Conservation (phyloP, 345 rosid genomes). For the Citrus mangshanensis region DNA sequence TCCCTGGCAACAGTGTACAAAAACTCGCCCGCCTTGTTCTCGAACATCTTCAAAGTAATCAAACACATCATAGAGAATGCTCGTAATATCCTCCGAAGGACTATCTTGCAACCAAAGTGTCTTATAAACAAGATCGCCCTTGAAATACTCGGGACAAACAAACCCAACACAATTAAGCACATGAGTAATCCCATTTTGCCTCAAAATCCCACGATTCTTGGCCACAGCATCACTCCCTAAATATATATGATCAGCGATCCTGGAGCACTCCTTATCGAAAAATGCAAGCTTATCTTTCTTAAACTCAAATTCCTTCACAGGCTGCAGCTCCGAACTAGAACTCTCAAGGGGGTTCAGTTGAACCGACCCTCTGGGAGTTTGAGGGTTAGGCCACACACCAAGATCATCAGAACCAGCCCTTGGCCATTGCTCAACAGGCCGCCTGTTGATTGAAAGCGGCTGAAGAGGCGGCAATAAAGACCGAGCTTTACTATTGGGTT, state of each 20-base stretch:
- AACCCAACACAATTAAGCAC: slow-evolving; percentile 75
- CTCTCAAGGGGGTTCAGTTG: slow-evolving; percentile 14
- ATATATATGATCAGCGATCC: slow-evolving; percentile 63
- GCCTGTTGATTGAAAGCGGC: slow-evolving; percentile 52
- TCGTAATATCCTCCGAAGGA: slow-evolving; percentile 70
- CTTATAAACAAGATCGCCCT: slow-evolving; percentile 67
- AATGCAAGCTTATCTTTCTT: slow-evolving; percentile 69
- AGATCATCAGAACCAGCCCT: slow-evolving; percentile 70
- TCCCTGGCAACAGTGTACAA: slow-evolving; percentile 75
- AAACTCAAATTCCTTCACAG: slow-evolving; percentile 50
- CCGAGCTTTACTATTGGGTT: slow-evolving; percentile 41
- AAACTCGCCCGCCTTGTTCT: slow-evolving; percentile 62
- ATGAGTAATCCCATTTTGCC: slow-evolving; percentile 67
- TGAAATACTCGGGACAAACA: slow-evolving; percentile 73
- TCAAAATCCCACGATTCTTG: slow-evolving; percentile 54
- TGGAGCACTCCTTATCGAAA: slow-evolving; percentile 67
- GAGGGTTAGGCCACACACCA: slow-evolving; percentile 72
- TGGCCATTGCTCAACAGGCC: slow-evolving; percentile 69
- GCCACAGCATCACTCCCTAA: slow-evolving; percentile 76
- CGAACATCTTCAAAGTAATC: slow-evolving; percentile 79
- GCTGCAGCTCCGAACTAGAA: slow-evolving; percentile 23
- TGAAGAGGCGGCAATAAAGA: slow-evolving; percentile 54
- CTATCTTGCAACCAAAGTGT: slow-evolving; percentile 74
- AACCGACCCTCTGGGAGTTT: slow-evolving; percentile 52
- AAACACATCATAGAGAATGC: slow-evolving; percentile 70